Base-by-base conservation (phyloP, 345 rosid species). In the Syzygium grande region DNA sequence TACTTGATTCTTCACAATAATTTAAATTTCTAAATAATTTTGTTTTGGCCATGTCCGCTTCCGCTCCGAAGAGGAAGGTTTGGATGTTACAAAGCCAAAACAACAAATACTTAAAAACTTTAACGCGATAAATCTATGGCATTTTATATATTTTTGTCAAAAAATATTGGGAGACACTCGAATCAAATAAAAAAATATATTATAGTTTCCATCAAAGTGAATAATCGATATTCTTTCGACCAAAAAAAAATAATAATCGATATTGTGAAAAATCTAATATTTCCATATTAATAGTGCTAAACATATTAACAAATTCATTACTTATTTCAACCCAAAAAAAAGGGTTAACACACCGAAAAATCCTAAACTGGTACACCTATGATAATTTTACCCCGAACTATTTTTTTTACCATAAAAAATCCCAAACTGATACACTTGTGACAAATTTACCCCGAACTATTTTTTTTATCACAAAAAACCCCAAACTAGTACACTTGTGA, bases 71-170 rank as follows among this genome's bases (percentile, higher is more conserved):
- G 23, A 8, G 12, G 21, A 68, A 30, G 23, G 43, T 16, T 16
- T 68, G 7, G 41, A 68, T 68, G 23, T 16, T 9, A 30, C 10
- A 30, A 10, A 19, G 43, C 4, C 10, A 0, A 34, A 73, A 4
- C 5, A 58, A 23, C 12, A 1, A 23, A 23, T 58, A 21, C 2
- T 65, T 30, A 30, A 68, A 61, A 14, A 29, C 19, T 30, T 68
- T 2, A 3, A 68, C 2, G 0, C 0, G 0, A 30, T 30, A 29
- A 7, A 15, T 30, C 3, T 8, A 30, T 30, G 43, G 10, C 34
- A 17, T 16, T 3, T 30, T 30, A 30, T 4, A 30, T 30, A 30
- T 8, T 30, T 1, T 1, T 68, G 79, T 3, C 5, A 27, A 25
- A 10, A 59, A 27, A 29, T 11, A 11, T 68, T 2, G 12, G 43